Evolutionary conservation across 2,329 filamentous ascomycete species (phyloP).

Genomic region (Beauveria australis): DNA sequence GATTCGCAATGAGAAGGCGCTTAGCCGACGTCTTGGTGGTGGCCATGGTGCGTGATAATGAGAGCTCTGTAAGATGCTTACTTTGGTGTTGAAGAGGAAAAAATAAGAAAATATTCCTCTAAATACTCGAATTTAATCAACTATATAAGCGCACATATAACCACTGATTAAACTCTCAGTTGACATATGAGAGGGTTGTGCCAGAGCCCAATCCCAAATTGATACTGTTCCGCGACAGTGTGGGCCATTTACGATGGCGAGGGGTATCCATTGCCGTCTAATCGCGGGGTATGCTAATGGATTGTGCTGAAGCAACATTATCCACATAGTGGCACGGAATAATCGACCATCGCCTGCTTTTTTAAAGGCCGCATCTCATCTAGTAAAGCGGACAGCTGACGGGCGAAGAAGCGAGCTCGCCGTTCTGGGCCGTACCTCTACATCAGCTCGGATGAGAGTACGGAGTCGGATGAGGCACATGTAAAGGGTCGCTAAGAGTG

Average conservation of each 20-base stretch:
- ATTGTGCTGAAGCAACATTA: no score
- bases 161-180: not conserved
- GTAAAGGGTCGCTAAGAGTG: no score
- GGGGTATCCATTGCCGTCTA: not conserved
- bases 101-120: not conserved
- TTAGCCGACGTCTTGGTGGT: conserved; percentile 13
- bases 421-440: no score
- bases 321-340: no score
- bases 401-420: no score
- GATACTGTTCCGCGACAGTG: not conserved
- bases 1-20: conserved; percentile 48
- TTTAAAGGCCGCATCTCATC: no score
- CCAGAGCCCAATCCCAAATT: not conserved
- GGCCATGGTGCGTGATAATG: not conserved
- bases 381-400: no score
- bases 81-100: no score
- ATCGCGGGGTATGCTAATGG: not conserved
- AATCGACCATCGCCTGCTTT: no score
- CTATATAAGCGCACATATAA: not conserved
- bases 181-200: not conserved
- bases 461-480: no score
- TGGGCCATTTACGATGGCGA: not conserved
- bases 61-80: not conserved
- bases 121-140: not conserved
- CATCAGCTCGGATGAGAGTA: no score